Evolutionary conservation across 1,139 yeast species (phyloP), one percentile per base, ranked within the genome.

Genomic region (Pneumocystis canis): DNA sequence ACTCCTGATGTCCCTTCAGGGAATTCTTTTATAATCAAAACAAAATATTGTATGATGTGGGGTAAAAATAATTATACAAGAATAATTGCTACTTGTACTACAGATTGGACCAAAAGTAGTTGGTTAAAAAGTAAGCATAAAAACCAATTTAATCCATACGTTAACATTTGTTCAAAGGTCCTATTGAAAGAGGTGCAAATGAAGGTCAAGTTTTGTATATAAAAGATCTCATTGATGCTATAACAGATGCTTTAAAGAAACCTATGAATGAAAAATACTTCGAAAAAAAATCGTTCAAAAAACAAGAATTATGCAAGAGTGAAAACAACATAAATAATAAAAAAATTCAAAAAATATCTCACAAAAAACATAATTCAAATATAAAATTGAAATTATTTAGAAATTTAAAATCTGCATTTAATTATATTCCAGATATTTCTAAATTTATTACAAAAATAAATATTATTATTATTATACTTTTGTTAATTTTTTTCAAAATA

Each of bases 1-100:
- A 87, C 96, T 0, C 98, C 97, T 0, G 97, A 92, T 74, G 97
- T 94, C 14, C 99, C 99, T 0, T 85, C 89, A 64, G 99, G 99
- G 4, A 82, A 80, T 68, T 79, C 88, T 1, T 94, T 94, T 73
- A 79, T 82, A 62, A 86, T 90, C 6, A 80, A 82, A 63, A 87
- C 97, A 0, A 80, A 82, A 64, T 71, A 71, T 56, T 82, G 79
- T 66, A 71, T 90, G 20, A 80, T 84, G 58, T 94, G 98, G 98
- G 95, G 82, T 0, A 79, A 79, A 2, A 79, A 81, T 67, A 89
- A 89, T 73, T 67, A 76, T 11, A 89, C 97, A 2, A 79, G 78
- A 63, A 67, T 90, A 60, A 83, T 84, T 20, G 78, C 84, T 4
- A 85, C 95, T 0, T 81, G 77, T 67, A 76, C 80, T 63, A 82